A percentile compares a stretch with the other conserved stretches of the same genome.
phyloP scores from a whole-genome alignment of 2,329 filamentous ascomycete species.

The Dothideomycetes sp. region DNA sequence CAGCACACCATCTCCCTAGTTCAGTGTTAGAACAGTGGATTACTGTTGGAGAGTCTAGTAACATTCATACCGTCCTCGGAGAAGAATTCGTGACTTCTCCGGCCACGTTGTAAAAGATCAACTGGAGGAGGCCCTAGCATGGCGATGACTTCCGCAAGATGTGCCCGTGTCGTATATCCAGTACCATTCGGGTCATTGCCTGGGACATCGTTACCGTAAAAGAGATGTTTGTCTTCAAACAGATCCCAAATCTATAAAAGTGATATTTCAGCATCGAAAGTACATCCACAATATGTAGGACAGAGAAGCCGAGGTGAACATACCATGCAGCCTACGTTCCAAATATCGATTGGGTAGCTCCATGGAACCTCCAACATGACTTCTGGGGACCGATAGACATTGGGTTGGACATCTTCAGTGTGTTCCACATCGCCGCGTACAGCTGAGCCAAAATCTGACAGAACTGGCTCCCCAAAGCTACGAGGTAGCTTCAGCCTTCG shows the following conservation, averaged over 20 bases:
- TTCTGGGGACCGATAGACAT: constrained; percentile 25
- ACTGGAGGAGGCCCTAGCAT: constrained; percentile 16
- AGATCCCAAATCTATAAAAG: constrained; percentile 22
- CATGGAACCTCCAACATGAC: constrained; percentile 23
- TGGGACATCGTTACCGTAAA: constrained; percentile 16
- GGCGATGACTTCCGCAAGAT: constrained; percentile 16
- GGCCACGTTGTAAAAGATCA: constrained; percentile 13
- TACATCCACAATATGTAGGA: neutral
- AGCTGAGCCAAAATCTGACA: constrained; percentile 27
- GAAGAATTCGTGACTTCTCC: constrained; percentile 11
- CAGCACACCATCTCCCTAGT: constrained; percentile 3
- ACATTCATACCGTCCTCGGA: constrained; percentile 10
- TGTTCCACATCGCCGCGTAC: constrained; percentile 18
- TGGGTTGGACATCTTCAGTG: constrained; percentile 21
- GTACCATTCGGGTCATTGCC: constrained; percentile 4
- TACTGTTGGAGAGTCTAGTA: neutral
- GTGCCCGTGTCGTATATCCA: constrained; percentile 12
- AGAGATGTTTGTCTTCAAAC: constrained; percentile 23
- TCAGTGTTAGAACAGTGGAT: neutral
- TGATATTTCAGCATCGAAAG: constrained; percentile 1
- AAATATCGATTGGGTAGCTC: constrained; percentile 25
- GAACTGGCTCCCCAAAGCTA: constrained; percentile 20
- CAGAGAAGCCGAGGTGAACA: constrained; percentile 8
- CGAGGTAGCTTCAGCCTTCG: constrained; percentile 23
- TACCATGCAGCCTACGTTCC: constrained; percentile 27